A percentile compares a stretch with the other conserved stretches of the same genome.
These are phyloP conservation scores for Poa pratensis DNA, from an alignment of 176 grass and related monocot species.

Conservation along the genomic window DNA sequence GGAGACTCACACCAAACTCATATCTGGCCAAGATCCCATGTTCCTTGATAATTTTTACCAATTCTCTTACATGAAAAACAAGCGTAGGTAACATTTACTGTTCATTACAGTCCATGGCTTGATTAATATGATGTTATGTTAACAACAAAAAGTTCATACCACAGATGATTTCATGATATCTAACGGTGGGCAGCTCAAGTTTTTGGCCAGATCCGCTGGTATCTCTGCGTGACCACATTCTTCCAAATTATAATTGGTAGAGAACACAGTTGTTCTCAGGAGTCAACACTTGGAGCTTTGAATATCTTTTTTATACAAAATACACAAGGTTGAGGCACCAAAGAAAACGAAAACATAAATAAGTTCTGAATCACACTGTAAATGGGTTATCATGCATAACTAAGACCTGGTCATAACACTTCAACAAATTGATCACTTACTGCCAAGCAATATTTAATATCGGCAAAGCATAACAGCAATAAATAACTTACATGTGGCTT, in stretches of 20 bases:
- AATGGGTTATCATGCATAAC: not conserved
- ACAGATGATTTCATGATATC: not conserved
- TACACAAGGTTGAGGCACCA: not conserved
- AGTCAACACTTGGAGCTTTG: not conserved
- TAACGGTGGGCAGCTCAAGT: not conserved
- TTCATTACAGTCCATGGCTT: too few relatives aligned
- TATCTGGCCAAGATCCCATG: not conserved
- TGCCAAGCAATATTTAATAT: not conserved
- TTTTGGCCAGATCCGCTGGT: not conserved
- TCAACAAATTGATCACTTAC: not conserved
- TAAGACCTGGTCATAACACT: not conserved
- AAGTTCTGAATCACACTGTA: not conserved
- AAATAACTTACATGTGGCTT: constrained; percentile 38
- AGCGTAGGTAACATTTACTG: too few relatives aligned
- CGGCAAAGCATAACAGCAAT: not conserved
- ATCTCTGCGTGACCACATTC: not conserved
- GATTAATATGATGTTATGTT: too few relatives aligned
- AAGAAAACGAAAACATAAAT: too few relatives aligned
- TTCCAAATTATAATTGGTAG: not conserved
- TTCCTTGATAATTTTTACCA: not conserved
- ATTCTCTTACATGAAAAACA: too few relatives aligned
- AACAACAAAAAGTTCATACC: not conserved
- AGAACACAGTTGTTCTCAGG: not conserved
- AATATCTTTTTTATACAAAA: not conserved
- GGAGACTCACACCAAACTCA: not conserved